Base-by-base conservation (phyloP, 2,329 filamentous ascomycete genomes). In the Fusarium luffae region DNA sequence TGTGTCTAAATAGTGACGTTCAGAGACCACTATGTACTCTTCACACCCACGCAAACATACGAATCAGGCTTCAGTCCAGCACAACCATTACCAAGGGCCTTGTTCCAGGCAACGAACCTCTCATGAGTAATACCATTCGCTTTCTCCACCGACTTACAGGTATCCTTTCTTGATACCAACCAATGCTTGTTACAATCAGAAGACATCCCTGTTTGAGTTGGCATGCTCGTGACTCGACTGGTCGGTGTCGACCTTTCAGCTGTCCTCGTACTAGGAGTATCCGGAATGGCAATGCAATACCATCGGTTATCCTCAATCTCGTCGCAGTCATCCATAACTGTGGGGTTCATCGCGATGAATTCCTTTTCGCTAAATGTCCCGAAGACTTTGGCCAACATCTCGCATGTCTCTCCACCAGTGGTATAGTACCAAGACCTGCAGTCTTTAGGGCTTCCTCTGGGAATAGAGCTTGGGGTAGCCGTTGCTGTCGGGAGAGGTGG, bases 191-290 rank as follows among this genome's bases (percentile, higher is more conserved):
- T 25, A 0, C 49, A 59, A 0, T 46, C 7, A 0, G 56, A 16
- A 1, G 28, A 0, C 6, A 43, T 2, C 0, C 3, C 2, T 2
- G 47, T n/a, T 1, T 58, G 55, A 3, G 55, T 58, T 5, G 47
- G 48, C n/a, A 44, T 44, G 0, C 6, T 18, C 0, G 40, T 44
- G n/a, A 9, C 2, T 0, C 2, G 48, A 0, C 30, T 32, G 7
- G 14, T 16, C 1, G 48, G n/a, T 0, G 21, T n/a, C 16, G 0
- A 2, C 4, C 5, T 3, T 2, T 16, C 30, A 8, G 40, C n/a
- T 1, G 47, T 44, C 18, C 55, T 59, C 6, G 55, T 54, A 0
- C 14, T 44, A 1, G 48, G 55, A 4, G 55, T 54, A 5, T 6
- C 23, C 0, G 40, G 28, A 1, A 1, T 16, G 7, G 55, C 40